Conservation (phyloP, 2,329 filamentous ascomycete genomes). For the Neonectria neomacrospora region DNA sequence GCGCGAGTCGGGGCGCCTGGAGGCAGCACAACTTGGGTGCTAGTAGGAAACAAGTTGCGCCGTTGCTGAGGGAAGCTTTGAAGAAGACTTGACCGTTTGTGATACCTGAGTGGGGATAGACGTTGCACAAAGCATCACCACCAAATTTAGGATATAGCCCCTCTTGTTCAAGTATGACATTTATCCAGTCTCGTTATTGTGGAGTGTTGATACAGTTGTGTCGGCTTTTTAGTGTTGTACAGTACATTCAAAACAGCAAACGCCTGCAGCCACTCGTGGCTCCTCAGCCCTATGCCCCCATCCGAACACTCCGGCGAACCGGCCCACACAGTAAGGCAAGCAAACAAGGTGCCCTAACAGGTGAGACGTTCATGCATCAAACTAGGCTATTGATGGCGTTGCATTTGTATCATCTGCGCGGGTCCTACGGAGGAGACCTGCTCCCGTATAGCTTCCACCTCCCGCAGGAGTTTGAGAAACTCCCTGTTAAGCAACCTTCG, state of each 20-base stretch:
- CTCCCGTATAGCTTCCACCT: slow-evolving; percentile 44
- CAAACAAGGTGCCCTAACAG: not conserved
- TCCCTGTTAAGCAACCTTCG: slow-evolving; percentile 46
- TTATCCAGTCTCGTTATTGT: slow-evolving; percentile 7
- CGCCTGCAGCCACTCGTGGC: slow-evolving; percentile 16
- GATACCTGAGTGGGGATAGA: not conserved
- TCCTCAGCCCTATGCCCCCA: slow-evolving; percentile 12
- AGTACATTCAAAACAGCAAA: slow-evolving; percentile 13
- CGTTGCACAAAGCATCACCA: slow-evolving; percentile 9
- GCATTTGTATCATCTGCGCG: slow-evolving; percentile 14
- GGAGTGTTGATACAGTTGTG: slow-evolving; percentile 26
- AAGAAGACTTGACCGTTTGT: slow-evolving; percentile 40
- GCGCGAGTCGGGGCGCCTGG: slow-evolving; percentile 71
- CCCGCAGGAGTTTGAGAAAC: slow-evolving; percentile 47
- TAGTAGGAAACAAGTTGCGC: slow-evolving; percentile 76
- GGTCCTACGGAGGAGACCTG: slow-evolving; percentile 26
- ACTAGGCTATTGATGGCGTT: not conserved
- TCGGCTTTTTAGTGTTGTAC: slow-evolving; percentile 20
- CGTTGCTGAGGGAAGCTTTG: slow-evolving; percentile 70
- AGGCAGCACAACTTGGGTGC: slow-evolving; percentile 69
- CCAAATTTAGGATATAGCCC: slow-evolving; percentile 1
- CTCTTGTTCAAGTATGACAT: slow-evolving; percentile 8
- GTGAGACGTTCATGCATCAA: not conserved
- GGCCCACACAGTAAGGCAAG: slow-evolving; percentile 2
- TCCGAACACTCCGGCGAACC: not conserved